Percentiles rank a stretch among this genome's conserved stretches.
These are phyloP conservation scores for Venturia asperata DNA, from an alignment of 2,329 filamentous ascomycete species.

Conservation along the genomic window DNA sequence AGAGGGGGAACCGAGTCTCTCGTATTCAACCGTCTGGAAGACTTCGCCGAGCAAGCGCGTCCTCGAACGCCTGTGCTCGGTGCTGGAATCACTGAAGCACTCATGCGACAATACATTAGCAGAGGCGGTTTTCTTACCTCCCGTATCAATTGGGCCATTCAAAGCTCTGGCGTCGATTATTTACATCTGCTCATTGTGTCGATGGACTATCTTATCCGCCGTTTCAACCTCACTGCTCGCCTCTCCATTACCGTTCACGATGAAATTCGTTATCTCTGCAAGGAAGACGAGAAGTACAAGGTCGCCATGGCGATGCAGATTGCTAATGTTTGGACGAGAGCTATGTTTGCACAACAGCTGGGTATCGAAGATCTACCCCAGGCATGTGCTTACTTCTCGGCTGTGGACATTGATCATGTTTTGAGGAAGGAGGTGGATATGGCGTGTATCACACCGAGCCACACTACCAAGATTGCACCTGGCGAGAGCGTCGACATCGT, in stretches of 20 bases:
- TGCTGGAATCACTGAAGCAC: constrained; percentile 89
- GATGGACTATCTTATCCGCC: constrained; percentile 88
- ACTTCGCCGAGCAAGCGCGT: constrained; percentile 90
- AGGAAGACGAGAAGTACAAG: constrained; percentile 76
- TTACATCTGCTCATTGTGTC: constrained; percentile 84
- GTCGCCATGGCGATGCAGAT: constrained; percentile 90
- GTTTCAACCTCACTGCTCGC: constrained; percentile 77
- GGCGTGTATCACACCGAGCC: constrained; percentile 89
- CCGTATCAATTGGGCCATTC: constrained; percentile 98
- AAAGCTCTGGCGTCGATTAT: constrained; percentile 95
- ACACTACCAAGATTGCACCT: constrained; percentile 67
- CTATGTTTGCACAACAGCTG: constrained; percentile 93
- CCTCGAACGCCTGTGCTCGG: constrained; percentile 88
- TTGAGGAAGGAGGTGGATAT: constrained; percentile 98
- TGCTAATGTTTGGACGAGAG: constrained; percentile 90
- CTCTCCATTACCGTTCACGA: constrained; percentile 94
- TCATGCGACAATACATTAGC: constrained; percentile 80
- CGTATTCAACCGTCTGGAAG: constrained; percentile 96
- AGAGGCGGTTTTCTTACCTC: constrained; percentile 91
- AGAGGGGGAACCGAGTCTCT: constrained; percentile 93
- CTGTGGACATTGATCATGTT: constrained; percentile 89
- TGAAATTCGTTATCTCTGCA: constrained; percentile 90
- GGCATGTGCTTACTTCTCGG: constrained; percentile 89
- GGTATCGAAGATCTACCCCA: constrained; percentile 94
- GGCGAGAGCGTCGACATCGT: constrained; percentile 83